Percentiles rank a stretch among this genome's conserved stretches.
phyloP scores from a whole-genome alignment of 2,329 filamentous ascomycete genomes.

The Pseudogymnoascus sp. region DNA sequence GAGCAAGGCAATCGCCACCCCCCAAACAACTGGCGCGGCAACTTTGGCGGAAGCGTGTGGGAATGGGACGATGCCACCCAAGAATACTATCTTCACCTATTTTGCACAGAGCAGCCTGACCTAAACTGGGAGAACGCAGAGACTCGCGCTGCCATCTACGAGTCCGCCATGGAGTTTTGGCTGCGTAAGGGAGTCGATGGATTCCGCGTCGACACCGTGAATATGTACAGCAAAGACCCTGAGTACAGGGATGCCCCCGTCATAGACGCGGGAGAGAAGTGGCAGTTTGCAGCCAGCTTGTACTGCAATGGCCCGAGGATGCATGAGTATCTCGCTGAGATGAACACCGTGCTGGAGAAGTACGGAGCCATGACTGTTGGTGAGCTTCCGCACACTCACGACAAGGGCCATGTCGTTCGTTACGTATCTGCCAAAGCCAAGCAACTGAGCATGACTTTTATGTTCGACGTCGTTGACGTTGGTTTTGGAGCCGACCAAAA shows the following conservation, averaged over 20 bases:
- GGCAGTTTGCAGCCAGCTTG: slow-evolving; percentile 48
- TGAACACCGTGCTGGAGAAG: slow-evolving; percentile 51
- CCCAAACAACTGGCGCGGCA: slow-evolving; percentile 64
- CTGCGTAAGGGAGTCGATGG: slow-evolving; percentile 65
- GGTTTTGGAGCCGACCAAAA: slow-evolving; percentile 46
- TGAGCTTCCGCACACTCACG: slow-evolving; percentile 58
- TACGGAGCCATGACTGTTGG: slow-evolving; percentile 66
- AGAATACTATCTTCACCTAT: slow-evolving; percentile 73
- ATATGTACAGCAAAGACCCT: slow-evolving; percentile 60
- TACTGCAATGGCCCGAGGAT: slow-evolving; percentile 56
- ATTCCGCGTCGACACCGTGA: slow-evolving; percentile 70
- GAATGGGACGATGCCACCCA: slow-evolving; percentile 63
- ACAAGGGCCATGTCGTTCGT: slow-evolving; percentile 47
- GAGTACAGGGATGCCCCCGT: slow-evolving; percentile 52
- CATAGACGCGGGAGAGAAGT: slow-evolving; percentile 36
- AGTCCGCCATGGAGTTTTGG: slow-evolving; percentile 71
- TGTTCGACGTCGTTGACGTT: slow-evolving; percentile 57
- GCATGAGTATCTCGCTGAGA: slow-evolving; percentile 60
- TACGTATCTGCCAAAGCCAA: slow-evolving; percentile 53
- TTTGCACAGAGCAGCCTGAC: slow-evolving; percentile 69
- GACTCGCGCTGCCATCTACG: slow-evolving; percentile 62
- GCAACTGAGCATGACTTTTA: slow-evolving; percentile 64
- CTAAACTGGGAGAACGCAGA: slow-evolving; percentile 76
- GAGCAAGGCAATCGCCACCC: slow-evolving; percentile 30
- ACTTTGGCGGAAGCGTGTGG: slow-evolving; percentile 57